Base-by-base conservation (phyloP, 495 filamentous ascomycete genomes). In the Penicillium ochrochloron region DNA sequence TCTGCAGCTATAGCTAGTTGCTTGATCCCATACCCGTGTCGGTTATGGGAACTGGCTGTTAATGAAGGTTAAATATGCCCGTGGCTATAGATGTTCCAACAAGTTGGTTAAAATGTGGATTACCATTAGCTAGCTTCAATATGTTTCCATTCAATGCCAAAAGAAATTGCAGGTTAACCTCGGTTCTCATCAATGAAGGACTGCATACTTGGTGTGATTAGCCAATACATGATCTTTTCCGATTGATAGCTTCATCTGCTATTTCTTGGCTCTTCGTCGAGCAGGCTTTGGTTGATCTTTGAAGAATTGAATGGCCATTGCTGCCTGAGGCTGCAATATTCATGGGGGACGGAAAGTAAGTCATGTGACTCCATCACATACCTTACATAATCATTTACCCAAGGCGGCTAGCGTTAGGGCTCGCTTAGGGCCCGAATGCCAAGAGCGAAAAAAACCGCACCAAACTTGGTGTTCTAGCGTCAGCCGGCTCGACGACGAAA, bases 361-460 rank as follows among this genome's bases (percentile, higher is more conserved):
- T 48, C 44, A 48, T 48, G 42, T 51, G 57, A 59, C 42, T 25
- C 15, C 11, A 1, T 8, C 23, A 25, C 11, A 5, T 8, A 31
- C 19, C 12, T 41, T 54, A 55, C 59, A 61, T 66, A 67, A 65
- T 35, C 0, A 21, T 27, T 27, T 53, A 44, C 70, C 27, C 15
- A 67, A 69, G 35, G 3, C 17, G 72, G 62, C 68, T 82, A 80
- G 78, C 66, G 66, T 70, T 79, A 82, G 80, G 78, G 80, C 75
- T 82, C 75, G 76, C 78, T 81, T 81, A 81, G 77, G 77, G 77
- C 73, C 70, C 56, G 69, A 62, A 54, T 69, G 77, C 78, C 77
- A 81, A 81, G 76, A 75, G 73, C 72, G 73, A 77, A 77, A 77
- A 73, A 74, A 77, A 76, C 70, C 77, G 75, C 78, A 80, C 78